Conservation (phyloP, 164 flowering plant genomes). For the Magnolia sinica region DNA sequence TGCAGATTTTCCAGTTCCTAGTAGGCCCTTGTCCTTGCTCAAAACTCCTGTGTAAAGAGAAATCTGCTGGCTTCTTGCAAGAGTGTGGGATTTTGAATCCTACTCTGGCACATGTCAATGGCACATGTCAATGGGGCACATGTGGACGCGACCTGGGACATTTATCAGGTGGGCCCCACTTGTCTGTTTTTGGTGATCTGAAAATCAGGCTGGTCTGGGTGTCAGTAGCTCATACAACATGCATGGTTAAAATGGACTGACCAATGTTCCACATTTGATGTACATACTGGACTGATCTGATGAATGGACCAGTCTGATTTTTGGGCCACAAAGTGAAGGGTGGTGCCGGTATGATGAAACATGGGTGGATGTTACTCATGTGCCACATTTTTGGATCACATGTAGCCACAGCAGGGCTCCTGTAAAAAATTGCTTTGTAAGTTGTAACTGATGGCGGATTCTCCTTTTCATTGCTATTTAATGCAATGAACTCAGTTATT, state of each 20-base stretch:
- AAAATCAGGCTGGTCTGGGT: not conserved
- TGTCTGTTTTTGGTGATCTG: not conserved
- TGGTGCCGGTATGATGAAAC: not conserved
- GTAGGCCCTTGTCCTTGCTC: conserved; percentile 29
- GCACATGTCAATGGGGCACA: not conserved
- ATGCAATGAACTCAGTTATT: not conserved
- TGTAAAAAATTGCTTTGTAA: not conserved
- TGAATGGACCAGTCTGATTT: not conserved
- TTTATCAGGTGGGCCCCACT: not conserved
- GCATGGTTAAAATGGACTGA: not conserved
- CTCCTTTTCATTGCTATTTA: not conserved
- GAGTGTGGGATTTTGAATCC: not conserved
- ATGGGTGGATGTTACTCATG: not conserved
- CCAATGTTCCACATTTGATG: not conserved
- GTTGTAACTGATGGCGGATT: not conserved
- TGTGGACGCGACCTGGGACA: not conserved
- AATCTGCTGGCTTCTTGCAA: not conserved
- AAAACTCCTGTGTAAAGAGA: not conserved
- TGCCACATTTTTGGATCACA: not conserved
- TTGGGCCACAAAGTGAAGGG: not conserved
- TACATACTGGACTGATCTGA: not conserved
- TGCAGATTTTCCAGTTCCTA: conserved; percentile 54
- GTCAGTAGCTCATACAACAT: no score
- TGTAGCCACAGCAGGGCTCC: not conserved
- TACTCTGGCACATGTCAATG: not conserved